Evolutionary conservation across 176 grass and related monocot genomes (phyloP).

Genomic region (Phyllostachys edulis): DNA sequence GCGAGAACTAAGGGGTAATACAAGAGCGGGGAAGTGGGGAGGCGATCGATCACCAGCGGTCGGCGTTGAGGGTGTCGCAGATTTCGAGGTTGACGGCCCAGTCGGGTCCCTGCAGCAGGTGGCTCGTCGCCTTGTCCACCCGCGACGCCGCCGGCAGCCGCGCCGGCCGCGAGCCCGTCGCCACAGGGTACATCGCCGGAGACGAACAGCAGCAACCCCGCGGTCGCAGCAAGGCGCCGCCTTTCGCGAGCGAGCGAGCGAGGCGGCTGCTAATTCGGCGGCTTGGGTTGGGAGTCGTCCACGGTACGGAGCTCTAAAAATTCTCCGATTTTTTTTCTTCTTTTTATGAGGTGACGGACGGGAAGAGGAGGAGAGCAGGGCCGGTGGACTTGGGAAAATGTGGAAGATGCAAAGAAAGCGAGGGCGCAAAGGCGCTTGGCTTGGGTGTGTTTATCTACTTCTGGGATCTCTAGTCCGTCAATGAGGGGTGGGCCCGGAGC

Average conservation of each 20-base stretch:
- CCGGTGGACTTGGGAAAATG: slow-evolving; percentile 19
- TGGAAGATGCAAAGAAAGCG: not conserved
- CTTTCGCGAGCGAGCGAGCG: not conserved
- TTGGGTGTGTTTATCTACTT: not conserved
- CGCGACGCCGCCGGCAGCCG: slow-evolving; percentile 50
- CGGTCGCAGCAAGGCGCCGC: not conserved
- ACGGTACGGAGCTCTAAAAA: slow-evolving; percentile 35
- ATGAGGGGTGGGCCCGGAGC: not conserved
- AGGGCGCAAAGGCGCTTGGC: not conserved
- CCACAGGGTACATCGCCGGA: slow-evolving; percentile 38
- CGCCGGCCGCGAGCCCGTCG: slow-evolving; percentile 23
- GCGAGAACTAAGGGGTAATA: not conserved
- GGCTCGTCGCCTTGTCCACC: slow-evolving; percentile 96
- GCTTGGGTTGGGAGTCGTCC: slow-evolving; percentile 25
- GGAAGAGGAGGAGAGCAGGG: not conserved
- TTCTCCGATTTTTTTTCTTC: slow-evolving; percentile 20
- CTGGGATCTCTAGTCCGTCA: rapidly evolving
- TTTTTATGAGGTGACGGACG: slow-evolving; percentile 10
- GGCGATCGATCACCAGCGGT: slow-evolving; percentile 60
- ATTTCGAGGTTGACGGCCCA: slow-evolving; percentile 97
- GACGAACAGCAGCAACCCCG: not conserved
- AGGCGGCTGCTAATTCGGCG: not conserved
- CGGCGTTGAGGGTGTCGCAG: slow-evolving; percentile 84
- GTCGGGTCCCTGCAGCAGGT: slow-evolving; percentile 81
- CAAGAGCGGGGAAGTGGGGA: not conserved